These are phyloP conservation scores for Penicillium alfredii DNA, from an alignment of 495 filamentous ascomycete species.

Conservation along the genomic window DNA sequence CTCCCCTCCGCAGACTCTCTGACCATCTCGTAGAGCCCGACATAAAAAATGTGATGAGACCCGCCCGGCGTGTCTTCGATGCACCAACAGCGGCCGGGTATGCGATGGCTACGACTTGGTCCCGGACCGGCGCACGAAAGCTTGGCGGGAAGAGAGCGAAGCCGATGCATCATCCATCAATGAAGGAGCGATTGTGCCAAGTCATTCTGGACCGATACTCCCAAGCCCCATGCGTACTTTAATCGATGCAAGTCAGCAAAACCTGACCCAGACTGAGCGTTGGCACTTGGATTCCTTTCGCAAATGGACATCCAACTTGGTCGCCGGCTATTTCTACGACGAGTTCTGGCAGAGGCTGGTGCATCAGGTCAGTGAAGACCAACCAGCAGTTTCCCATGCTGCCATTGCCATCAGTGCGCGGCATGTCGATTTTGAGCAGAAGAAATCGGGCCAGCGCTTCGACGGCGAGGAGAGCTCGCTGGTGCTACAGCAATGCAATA, in stretches of 20 bases:
- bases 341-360: slow-evolving; percentile 47
- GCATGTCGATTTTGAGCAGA: slow-evolving; percentile 18
- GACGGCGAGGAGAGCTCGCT: too few relatives aligned
- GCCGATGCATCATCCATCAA: not conserved
- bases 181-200: not conserved
- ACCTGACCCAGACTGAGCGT: slow-evolving; percentile 5
- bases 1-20: not conserved
- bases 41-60: slow-evolving; percentile 60
- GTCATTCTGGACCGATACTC: not conserved
- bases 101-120: slow-evolving; percentile 25
- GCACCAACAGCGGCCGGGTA: slow-evolving; percentile 38
- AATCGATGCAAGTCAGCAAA: slow-evolving; percentile 2
- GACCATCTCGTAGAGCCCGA: slow-evolving; percentile 43
- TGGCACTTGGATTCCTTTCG: slow-evolving; percentile 6
- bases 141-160: slow-evolving; percentile 3
- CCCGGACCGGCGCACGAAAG: slow-evolving; percentile 6
- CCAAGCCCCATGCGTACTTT: too few relatives aligned
- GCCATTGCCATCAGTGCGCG: slow-evolving; percentile 39
- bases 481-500: slow-evolving; percentile 42
- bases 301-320: slow-evolving; percentile 26
- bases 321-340: slow-evolving; percentile 37
- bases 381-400: slow-evolving; percentile 45
- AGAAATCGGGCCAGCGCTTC: not conserved
- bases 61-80: slow-evolving; percentile 49
- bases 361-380: slow-evolving; percentile 40